Conservation (phyloP, 2,329 filamentous ascomycete species). For the Diaporthe vexans region DNA sequence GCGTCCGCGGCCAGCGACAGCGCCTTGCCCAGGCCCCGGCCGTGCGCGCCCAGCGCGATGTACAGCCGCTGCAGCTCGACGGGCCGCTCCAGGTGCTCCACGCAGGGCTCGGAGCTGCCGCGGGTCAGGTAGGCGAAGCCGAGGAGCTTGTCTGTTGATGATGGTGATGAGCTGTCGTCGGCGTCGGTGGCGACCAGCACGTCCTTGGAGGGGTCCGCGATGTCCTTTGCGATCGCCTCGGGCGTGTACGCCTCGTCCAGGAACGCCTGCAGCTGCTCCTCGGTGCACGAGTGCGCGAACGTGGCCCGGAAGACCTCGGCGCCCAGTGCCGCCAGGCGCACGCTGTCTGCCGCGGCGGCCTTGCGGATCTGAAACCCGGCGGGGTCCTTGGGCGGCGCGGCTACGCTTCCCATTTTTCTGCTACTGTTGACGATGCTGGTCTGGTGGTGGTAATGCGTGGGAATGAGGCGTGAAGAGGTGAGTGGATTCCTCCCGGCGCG, state of each 20-base stretch:
- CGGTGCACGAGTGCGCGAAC: conserved; percentile 58
- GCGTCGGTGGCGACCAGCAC: conserved; percentile 48
- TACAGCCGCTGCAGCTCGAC: conserved; percentile 62
- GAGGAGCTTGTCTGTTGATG: conserved; percentile 45
- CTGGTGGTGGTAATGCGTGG: too few relatives aligned
- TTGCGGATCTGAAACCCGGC: conserved; percentile 45
- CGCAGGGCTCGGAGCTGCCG: conserved; percentile 53
- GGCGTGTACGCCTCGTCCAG: conserved; percentile 54
- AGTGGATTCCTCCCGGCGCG: too few relatives aligned
- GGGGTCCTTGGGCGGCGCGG: background rate
- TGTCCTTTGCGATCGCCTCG: conserved; percentile 43
- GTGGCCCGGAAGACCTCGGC: conserved; percentile 53
- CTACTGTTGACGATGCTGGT: background rate
- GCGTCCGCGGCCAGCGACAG: conserved; percentile 50
- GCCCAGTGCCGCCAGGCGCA: conserved; percentile 52
- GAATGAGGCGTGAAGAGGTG: too few relatives aligned
- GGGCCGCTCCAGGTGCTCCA: conserved; percentile 47
- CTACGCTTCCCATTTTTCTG: conserved; percentile 9
- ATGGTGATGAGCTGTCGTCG: conserved; percentile 48
- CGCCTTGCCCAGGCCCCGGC: conserved; percentile 54
- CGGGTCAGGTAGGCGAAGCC: conserved; percentile 59
- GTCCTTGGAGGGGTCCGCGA: conserved; percentile 26
- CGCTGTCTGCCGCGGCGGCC: conserved; percentile 48
- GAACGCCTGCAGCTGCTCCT: conserved; percentile 54
- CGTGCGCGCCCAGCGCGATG: conserved; percentile 53